These are phyloP conservation scores for Hanseniaspora vineae DNA, from an alignment of 805 yeast genomes.

Conservation along the genomic window DNA sequence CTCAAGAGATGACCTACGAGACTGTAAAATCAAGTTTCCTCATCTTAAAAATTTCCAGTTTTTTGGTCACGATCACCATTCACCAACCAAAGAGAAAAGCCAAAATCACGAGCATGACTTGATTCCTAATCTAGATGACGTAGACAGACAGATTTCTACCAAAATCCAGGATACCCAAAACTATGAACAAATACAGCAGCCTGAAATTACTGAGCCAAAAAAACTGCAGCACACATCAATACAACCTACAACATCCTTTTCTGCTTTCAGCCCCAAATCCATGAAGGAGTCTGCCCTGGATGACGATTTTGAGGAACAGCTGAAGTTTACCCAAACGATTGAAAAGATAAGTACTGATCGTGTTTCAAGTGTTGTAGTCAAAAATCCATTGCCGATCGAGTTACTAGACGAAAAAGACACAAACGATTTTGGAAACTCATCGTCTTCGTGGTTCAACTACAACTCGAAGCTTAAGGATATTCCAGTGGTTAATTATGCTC, in stretches of 20 bases:
- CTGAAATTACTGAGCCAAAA: too few relatives aligned
- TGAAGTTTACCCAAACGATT: background rate
- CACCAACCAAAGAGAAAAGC: constrained; percentile 8
- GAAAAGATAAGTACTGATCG: background rate
- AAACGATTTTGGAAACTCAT: background rate
- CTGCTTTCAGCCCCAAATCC: too few relatives aligned
- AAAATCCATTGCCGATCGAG: background rate
- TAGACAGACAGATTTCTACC: background rate
- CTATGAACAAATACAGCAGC: background rate
- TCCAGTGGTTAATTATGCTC: background rate
- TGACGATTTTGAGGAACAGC: background rate
- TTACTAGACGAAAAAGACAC: background rate
- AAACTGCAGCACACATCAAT: too few relatives aligned
- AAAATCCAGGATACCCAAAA: background rate
- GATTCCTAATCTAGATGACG: constrained; percentile 14
- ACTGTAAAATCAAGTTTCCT: constrained; percentile 51
- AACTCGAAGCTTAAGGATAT: background rate
- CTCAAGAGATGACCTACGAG: constrained; percentile 51
- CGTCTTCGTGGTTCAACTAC: background rate
- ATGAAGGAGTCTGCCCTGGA: too few relatives aligned
- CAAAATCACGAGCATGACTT: constrained; percentile 11
- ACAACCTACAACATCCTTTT: too few relatives aligned
- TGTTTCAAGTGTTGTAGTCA: background rate
- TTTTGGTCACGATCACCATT: constrained; percentile 31
- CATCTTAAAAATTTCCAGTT: constrained; percentile 67